Percentiles rank a stretch among this genome's conserved stretches.
Conservation (phyloP, 805 yeast genomes). For the Hanseniaspora hatyaiensis region DNA sequence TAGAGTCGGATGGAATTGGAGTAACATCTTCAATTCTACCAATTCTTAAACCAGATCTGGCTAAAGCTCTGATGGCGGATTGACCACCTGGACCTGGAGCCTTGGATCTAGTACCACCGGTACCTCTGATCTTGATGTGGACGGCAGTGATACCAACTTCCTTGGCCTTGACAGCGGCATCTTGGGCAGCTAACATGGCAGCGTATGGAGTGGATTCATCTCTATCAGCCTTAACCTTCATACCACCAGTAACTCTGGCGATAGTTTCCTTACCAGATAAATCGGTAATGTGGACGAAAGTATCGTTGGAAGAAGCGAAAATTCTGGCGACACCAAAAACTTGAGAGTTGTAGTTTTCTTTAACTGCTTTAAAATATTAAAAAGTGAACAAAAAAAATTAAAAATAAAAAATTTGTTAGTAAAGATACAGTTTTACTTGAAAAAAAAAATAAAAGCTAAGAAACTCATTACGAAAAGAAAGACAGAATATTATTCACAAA, state of each 20-base stretch:
- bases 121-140: conserved; percentile 98
- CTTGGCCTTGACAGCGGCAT: conserved; percentile 96
- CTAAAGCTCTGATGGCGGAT: conserved; percentile 96
- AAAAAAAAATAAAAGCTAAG: conserved; percentile 1
- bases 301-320: conserved; percentile 99
- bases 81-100: conserved; percentile 99
- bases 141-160: conserved; percentile 99
- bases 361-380: conserved; percentile 23
- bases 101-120: conserved; percentile 99
- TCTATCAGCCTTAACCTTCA: conserved; percentile 99
- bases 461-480: conserved; percentile 12
- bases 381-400: conserved; percentile 18
- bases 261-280: conserved; percentile 99
- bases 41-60: conserved; percentile 99
- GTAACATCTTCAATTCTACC: conserved; percentile 99
- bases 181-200: conserved; percentile 99
- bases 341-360: conserved; percentile 89
- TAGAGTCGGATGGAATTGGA: conserved; percentile 99
- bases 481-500: conserved; percentile 9
- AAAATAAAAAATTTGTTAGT: conserved; percentile 17
- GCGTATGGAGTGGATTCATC: conserved; percentile 99
- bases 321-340: conserved; percentile 99
- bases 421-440: neutral
- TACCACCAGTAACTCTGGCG: conserved; percentile 99
- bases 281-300: conserved; percentile 99